Evolutionary conservation across 2,329 filamentous ascomycete species (phyloP), one percentile per base, ranked within the genome.

Genomic region (Aspergillus spinulosporus): DNA sequence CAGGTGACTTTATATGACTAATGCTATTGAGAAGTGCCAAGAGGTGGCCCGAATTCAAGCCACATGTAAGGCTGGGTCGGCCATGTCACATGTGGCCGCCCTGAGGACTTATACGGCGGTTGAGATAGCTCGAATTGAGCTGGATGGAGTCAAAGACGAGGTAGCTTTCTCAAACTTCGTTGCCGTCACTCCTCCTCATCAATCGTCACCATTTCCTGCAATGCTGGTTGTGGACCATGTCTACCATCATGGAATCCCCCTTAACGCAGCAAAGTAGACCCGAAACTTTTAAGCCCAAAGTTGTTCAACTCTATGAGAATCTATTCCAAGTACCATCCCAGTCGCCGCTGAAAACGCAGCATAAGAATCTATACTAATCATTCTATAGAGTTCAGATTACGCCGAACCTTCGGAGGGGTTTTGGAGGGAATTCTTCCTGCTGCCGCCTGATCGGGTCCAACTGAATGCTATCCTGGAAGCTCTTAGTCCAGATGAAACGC

Each of bases 381-480:
- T 61, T 57, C 37, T 73, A 68, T 72, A 89, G 76, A 84, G 88
- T 62, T 83, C 86, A 53, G 82, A 88, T 59, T 83, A 85, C 57
- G 74, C 79, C 50, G 88, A 92, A 29, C 88, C 88, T 60, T 84
- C 90, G 0, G 91, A 96, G 59, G 93, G 92, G 43, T 99, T 97
- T 77, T 99, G 94, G 94, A 83, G 85, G 63, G 94, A 97, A 75
- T 92, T 99, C 76, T 99, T 99, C 73, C 82, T 99, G 37, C 81
- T 97, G 57, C 87, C 86, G 61, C 92, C 93, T 21, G 91, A 97
- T 70, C 82, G 84, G 53, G 72, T 80, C 3, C 83, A 85, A 48
- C 78, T 99, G 62, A 83, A 85, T 70, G 78, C 77, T 49, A 82
- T 92, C 47, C 78, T 99, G 59, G 84, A 86, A 61, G 78, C 82